Conservation (phyloP, 169 alveolate genomes). For the Ichthyophthirius multifiliis region DNA sequence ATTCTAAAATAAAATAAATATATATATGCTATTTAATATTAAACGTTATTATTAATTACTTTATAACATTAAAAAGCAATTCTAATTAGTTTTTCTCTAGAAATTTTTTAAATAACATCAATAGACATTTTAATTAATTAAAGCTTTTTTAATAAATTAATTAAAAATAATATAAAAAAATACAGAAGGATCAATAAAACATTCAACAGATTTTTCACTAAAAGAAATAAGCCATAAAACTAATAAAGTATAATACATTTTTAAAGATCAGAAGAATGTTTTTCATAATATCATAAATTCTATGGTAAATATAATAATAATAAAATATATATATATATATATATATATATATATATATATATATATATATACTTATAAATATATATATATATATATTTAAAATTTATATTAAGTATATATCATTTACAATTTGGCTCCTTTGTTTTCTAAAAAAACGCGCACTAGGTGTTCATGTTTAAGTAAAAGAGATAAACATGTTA, state of each 20-base stretch:
- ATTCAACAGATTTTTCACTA: conserved; percentile 30
- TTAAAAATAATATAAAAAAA: not conserved
- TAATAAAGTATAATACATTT: conserved; percentile 52
- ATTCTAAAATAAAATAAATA: not conserved
- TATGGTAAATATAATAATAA: not conserved
- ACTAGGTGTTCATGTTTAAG: conserved; percentile 61
- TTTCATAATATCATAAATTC: conserved; percentile 21
- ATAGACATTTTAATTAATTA: conserved; percentile 46
- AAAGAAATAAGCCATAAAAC: conserved; percentile 60
- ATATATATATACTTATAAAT: too few species aligned
- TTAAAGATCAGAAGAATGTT: conserved; percentile 43
- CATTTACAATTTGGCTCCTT: conserved; percentile 44
- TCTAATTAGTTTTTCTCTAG: conserved; percentile 65
- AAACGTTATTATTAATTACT: not conserved
- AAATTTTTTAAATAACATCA: conserved; percentile 57
- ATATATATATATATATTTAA: too few species aligned
- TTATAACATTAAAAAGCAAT: conserved; percentile 52
- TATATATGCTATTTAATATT: not conserved
- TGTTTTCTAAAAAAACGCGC: conserved; percentile 41
- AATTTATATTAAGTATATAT: too few species aligned
- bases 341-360: too few species aligned
- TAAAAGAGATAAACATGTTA: conserved; percentile 20
- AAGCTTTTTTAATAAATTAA: not conserved
- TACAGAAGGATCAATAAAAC: conserved; percentile 48
- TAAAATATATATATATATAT: not conserved